A percentile compares a stretch with the other conserved stretches of the same genome.
phyloP scores from a whole-genome alignment of 495 filamentous ascomycete genomes.

The Hypomontagnella submonticulosa region DNA sequence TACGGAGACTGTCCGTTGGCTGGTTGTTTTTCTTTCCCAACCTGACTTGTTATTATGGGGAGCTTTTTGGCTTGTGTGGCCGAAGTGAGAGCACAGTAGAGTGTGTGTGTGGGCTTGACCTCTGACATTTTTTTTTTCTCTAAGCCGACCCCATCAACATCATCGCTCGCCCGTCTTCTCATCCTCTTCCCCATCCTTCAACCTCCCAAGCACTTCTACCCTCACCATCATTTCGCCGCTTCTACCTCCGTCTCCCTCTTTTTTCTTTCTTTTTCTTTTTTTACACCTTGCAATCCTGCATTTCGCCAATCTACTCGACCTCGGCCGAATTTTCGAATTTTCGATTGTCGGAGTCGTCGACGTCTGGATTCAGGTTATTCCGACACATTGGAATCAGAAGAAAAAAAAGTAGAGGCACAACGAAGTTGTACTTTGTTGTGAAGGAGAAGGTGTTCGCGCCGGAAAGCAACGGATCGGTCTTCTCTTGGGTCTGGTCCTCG shows the following conservation, averaged over 20 bases:
- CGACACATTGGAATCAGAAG: conserved; percentile 24
- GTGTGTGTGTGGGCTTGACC: conserved; percentile 40
- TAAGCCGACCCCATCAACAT: conserved; percentile 37
- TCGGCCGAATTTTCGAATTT: conserved; percentile 26
- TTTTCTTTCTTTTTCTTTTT: conserved; percentile 42
- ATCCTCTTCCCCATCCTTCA: conserved; percentile 42
- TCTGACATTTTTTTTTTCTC: conserved; percentile 32
- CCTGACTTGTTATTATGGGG: conserved; percentile 18
- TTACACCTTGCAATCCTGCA: conserved; percentile 41
- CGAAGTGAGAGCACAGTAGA: not conserved
- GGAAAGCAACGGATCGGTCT: conserved; percentile 32
- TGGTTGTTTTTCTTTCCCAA: conserved; percentile 22
- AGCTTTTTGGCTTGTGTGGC: conserved; percentile 1
- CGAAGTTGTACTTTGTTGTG: conserved; percentile 43
- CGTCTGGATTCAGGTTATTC: conserved; percentile 37
- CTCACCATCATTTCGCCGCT: conserved; percentile 37
- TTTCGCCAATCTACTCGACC: conserved; percentile 34
- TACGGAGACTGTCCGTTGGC: conserved; percentile 9
- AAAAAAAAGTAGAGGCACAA: conserved; percentile 39
- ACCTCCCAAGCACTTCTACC: conserved; percentile 42
- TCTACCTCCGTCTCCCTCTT: conserved; percentile 41
- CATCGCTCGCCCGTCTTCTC: conserved; percentile 41
- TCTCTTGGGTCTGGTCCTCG: conserved; percentile 5
- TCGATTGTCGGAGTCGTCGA: conserved; percentile 32
- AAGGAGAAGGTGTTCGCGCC: conserved; percentile 37